A percentile compares a stretch with the other conserved stretches of the same genome.
Evolutionary conservation across 2,329 filamentous ascomycete species (phyloP).

Genomic region (Colletotrichum magnum): DNA sequence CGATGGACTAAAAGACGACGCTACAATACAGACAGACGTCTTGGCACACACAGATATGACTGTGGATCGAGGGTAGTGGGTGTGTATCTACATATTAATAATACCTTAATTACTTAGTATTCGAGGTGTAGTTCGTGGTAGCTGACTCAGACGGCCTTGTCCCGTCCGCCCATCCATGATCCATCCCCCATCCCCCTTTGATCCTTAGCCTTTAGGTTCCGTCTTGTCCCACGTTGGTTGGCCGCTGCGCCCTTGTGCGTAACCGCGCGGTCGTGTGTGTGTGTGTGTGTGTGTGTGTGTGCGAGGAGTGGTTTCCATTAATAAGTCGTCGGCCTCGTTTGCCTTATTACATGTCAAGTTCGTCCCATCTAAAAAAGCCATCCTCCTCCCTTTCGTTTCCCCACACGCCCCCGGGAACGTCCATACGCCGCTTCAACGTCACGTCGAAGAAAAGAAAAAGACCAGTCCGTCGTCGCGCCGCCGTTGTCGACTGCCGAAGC

Average conservation of each 20-base stretch:
- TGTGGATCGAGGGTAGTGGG: not conserved
- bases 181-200: constrained; percentile 1
- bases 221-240: not conserved
- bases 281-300: no score
- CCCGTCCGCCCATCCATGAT: not conserved
- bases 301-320: not conserved
- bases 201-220: constrained; percentile 8
- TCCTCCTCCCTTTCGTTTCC: constrained; percentile 17
- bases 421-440: constrained; percentile 11
- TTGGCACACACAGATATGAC: constrained; percentile 8
- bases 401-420: constrained; percentile 6
- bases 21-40: constrained; percentile 19
- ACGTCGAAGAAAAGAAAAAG: not conserved
- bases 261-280: not conserved
- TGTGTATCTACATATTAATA: no score
- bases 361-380: constrained; percentile 20
- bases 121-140: not conserved
- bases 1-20: constrained; percentile 1
- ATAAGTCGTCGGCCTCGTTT: not conserved
- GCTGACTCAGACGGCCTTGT: constrained; percentile 32
- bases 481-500: not conserved
- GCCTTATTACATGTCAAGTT: constrained; percentile 23
- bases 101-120: no score
- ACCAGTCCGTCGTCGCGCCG: not conserved
- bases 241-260: not conserved